Percentiles rank a stretch among this genome's conserved stretches.
These are phyloP conservation scores for Chondrus crispus DNA, from an alignment of 23 red algal genomes.

Conservation along the genomic window DNA sequence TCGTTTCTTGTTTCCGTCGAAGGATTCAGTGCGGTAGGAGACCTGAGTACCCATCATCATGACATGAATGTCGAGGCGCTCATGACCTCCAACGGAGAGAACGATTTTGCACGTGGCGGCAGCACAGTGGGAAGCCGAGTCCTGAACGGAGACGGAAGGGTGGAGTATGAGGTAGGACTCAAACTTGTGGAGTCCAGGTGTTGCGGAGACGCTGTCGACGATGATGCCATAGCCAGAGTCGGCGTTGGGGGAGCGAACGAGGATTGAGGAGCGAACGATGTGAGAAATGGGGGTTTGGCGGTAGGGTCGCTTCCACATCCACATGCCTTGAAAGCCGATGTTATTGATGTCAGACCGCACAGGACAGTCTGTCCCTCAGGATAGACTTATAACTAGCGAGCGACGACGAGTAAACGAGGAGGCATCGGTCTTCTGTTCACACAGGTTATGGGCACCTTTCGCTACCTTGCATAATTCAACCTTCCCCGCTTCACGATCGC, in stretches of 20 bases:
- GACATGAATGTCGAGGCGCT: conserved; percentile 19
- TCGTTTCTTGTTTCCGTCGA: conserved; percentile 3
- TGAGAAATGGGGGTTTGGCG: not conserved
- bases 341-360: not conserved
- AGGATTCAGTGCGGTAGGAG: conserved; percentile 3
- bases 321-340: not conserved
- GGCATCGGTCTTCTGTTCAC: too few species aligned
- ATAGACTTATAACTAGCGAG: too few species aligned
- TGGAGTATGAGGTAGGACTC: conserved; percentile 22
- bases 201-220: conserved; percentile 19
- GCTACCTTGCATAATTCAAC: too few species aligned
- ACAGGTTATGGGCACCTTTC: too few species aligned
- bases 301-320: not conserved
- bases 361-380: too few species aligned
- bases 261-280: not conserved
- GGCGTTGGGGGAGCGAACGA: not conserved
- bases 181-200: conserved; percentile 6
- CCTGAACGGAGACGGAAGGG: not conserved
- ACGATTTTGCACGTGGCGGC: not conserved
- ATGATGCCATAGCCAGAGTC: not conserved
- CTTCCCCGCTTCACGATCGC: too few species aligned
- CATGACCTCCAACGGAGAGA: not conserved
- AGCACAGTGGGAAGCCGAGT: not conserved
- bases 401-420: too few species aligned
- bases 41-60: not conserved